Percentiles rank a stretch among this genome's conserved stretches.
Conservation (phyloP, 495 filamentous ascomycete genomes). For the Aspergillus asperescens region DNA sequence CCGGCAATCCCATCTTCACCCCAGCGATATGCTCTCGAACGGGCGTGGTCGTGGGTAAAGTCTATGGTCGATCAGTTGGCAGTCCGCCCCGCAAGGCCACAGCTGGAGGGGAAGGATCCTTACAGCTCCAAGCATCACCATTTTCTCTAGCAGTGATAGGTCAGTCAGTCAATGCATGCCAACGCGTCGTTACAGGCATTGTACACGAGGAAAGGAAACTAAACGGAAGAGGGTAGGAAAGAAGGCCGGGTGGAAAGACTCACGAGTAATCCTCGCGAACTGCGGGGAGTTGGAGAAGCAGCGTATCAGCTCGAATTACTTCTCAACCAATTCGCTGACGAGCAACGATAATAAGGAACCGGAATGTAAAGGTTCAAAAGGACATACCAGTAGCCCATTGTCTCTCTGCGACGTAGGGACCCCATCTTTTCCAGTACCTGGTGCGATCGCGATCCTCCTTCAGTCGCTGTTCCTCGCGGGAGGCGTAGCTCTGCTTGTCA, state of each 20-base stretch:
- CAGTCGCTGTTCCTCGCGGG: constrained; percentile 81
- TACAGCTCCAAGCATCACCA: constrained; percentile 94
- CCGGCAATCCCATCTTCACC: constrained; percentile 97
- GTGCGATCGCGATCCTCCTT: constrained; percentile 73
- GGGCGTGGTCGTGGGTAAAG: constrained; percentile 87
- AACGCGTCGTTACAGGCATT: neutral
- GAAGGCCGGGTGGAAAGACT: constrained; percentile 29
- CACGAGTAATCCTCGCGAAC: constrained; percentile 93
- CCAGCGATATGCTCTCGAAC: constrained; percentile 85
- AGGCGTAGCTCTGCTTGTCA: constrained; percentile 76
- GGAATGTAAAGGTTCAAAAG: neutral
- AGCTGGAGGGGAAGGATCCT: constrained; percentile 31
- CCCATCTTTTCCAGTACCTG: constrained; percentile 97
- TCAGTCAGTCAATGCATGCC: neutral
- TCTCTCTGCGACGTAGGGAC: constrained; percentile 56
- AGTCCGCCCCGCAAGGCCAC: neutral
- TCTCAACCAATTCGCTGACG: neutral
- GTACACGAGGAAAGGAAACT: neutral
- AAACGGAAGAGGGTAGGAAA: neutral
- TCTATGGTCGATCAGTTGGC: constrained; percentile 44
- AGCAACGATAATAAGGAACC: constrained; percentile 11
- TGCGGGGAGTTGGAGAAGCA: constrained; percentile 30
- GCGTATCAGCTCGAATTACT: constrained; percentile 21
- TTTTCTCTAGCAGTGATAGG: constrained; percentile 45
- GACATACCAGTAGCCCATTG: constrained; percentile 83